phyloP scores from a whole-genome alignment of 192 early-diverging fungal species.

The Coemansia sp. region DNA sequence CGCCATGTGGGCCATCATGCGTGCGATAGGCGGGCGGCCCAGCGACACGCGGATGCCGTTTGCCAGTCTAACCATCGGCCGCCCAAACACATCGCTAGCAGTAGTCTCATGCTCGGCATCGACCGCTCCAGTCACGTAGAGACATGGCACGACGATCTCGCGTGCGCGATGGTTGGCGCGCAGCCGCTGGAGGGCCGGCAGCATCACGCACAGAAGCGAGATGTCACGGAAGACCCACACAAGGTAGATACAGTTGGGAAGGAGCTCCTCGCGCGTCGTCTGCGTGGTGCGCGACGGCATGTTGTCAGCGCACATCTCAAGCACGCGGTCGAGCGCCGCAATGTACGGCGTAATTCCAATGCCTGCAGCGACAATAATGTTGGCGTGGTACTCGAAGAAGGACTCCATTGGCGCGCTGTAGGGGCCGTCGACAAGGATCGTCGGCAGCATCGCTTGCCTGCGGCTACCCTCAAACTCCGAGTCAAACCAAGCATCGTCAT shows the following conservation, averaged over 20 bases:
- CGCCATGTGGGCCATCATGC: constrained; percentile 52
- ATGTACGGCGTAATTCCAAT: constrained; percentile 82
- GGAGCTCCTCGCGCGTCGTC: constrained; percentile 41
- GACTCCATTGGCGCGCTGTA: constrained; percentile 77
- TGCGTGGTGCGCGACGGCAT: constrained; percentile 50
- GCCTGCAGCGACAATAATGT: constrained; percentile 76
- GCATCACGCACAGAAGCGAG: constrained; percentile 35
- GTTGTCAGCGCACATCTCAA: constrained; percentile 40
- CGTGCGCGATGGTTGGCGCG: constrained; percentile 38
- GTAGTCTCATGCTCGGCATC: constrained; percentile 37
- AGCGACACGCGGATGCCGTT: constrained; percentile 54
- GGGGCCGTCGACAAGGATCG: constrained; percentile 75
- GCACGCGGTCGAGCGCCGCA: constrained; percentile 46
- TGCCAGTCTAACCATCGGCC: constrained; percentile 46
- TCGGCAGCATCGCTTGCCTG: constrained; percentile 56
- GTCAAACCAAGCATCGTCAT: constrained; percentile 49
- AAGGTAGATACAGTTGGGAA: constrained; percentile 48
- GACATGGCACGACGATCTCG: constrained; percentile 48
- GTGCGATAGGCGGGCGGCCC: constrained; percentile 43
- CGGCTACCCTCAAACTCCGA: constrained; percentile 16
- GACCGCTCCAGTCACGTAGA: constrained; percentile 46
- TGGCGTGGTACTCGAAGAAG: constrained; percentile 75
- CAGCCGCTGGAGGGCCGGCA: constrained; percentile 37
- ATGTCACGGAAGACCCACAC: constrained; percentile 57
- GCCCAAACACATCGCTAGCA: constrained; percentile 51